Base-by-base conservation (phyloP, 2,329 filamentous ascomycete genomes). In the Alternaria arbusti region DNA sequence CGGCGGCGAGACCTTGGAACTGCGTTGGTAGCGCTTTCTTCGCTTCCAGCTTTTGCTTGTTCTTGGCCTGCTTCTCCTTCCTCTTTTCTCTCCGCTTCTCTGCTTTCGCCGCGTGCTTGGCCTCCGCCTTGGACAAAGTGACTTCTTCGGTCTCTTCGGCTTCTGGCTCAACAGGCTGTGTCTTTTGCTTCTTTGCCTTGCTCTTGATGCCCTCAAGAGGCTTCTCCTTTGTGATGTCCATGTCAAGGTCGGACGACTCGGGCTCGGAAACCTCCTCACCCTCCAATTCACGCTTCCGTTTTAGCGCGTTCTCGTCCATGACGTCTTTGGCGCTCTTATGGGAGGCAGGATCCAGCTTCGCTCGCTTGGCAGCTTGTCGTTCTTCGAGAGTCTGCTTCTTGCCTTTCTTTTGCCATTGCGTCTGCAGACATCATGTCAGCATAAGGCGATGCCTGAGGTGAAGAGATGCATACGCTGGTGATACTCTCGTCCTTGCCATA, bases 351-450 rank as follows among this genome's bases (percentile, higher is more conserved):
- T 98, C 93, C 44, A 98, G 87, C 83, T 97, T 98, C 64, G 91
- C 93, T 77, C 90, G 88, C 82, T 94, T 94, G 44, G 77, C 77
- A n/a, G 77, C 74, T 63, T 72, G 72, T 57, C 59, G 93, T 92
- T 70, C 91, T 90, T 80, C 91, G 79, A 97, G 97, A 54, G 93
- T 95, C 83, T 98, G 94, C 84, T 98, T 98, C 83, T 96, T 97
- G 77, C 59, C 59, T 52, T 91, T 91, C 79, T 90, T 89, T 91
- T 93, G 96, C 93, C 94, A 97, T 90, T 97, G 93, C 74, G 96
- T 91, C 93, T 97, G 57, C 36, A 40, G 32, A 64, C 52, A 47
- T 61, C 28, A 43, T 56, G 64, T 66, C 57, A 71, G 67, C 50
- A 59, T 22, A 52, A 43, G 52, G 57, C 26, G 57, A 61, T 61